phyloP scores from a whole-genome alignment of 257 asterid genomes.

The Penstemon newberryi region DNA sequence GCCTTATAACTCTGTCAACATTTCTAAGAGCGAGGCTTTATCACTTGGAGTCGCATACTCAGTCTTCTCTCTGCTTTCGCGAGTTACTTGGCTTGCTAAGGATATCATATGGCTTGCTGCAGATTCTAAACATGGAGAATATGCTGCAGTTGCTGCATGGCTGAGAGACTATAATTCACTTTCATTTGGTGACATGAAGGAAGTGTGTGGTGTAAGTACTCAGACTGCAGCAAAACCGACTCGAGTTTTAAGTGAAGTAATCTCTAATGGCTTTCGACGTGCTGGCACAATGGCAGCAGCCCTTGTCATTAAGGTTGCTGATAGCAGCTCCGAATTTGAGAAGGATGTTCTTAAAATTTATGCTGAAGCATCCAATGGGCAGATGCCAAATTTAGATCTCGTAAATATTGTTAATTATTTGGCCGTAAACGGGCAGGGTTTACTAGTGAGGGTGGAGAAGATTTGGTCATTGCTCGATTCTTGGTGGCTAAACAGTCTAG shows the following conservation, averaged over 20 bases:
- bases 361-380: slow-evolving; percentile 98
- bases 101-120: slow-evolving; percentile 97
- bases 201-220: slow-evolving; percentile 42
- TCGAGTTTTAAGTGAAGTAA: slow-evolving; percentile 25
- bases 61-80: slow-evolving; percentile 77
- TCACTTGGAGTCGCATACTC: slow-evolving; percentile 85
- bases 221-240: slow-evolving; percentile 23
- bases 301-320: slow-evolving; percentile 81
- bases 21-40: slow-evolving; percentile 69
- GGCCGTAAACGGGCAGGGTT: slow-evolving; percentile 89
- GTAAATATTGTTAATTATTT: slow-evolving; percentile 82
- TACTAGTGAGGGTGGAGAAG: slow-evolving; percentile 76
- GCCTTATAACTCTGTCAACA: slow-evolving; percentile 72
- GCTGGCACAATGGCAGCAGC: slow-evolving; percentile 99
- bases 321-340: slow-evolving; percentile 48
- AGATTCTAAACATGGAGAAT: slow-evolving; percentile 86
- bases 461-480: slow-evolving; percentile 69
- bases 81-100: slow-evolving; percentile 94
- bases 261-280: slow-evolving; percentile 61
- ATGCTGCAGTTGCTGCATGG: slow-evolving; percentile 87
- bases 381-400: slow-evolving; percentile 97
- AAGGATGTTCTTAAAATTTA: slow-evolving; percentile 73
- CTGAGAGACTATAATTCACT: slow-evolving; percentile 78
- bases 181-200: slow-evolving; percentile 52
- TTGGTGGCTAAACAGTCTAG: slow-evolving; percentile 71